Evolutionary conservation across 208 protist species (phyloP), one percentile per base, ranked within the genome.

Genomic region (Trypanosoma mega): DNA sequence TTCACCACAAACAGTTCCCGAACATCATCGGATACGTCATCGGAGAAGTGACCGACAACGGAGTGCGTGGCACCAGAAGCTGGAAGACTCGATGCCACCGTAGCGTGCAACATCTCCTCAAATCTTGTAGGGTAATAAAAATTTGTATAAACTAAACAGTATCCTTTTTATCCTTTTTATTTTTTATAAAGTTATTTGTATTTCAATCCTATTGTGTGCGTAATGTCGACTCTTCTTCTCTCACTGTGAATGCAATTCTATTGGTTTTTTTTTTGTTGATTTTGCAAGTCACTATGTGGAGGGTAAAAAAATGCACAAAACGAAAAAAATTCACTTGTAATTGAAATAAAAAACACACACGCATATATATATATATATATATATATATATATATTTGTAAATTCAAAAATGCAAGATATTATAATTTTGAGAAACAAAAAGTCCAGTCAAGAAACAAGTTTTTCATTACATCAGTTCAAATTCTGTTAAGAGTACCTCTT

Each of bases 21-120:
- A 26, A 53, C 34, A 6, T 72, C 60, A 34, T 64, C 50, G 55
- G 68, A 18, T 33, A 58, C 29, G 50, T 41, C 53, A 54, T 58
- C 14, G 27, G 84, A 74, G 41, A 96, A 93, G 49, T 67, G 49
- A 11, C 90, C 90, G 2, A 80, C 80, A 5, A 93, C 66, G 12
- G 80, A 81, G 67, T 92, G 79, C 2, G 90, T 96, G 0, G 90
- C 86, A 2, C 74, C 77, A 1, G 78, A 85, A 0, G 85, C 78
- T 0, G 84, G 90, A 11, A 96, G 33, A 47, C 60, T 77, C n/a
- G 90, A 86, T 1, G 67, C 68, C 4, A 90, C 85, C 1, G 82
- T 83, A 1, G 79, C 74, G 68, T 93, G 85, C 21, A 92, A 53
- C 88, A 94, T 90, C 14, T 30, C 23, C 7, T 0, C 23, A n/a